These are phyloP conservation scores for Purshia tridentata DNA, from an alignment of 306 rosid species.

Conservation along the genomic window DNA sequence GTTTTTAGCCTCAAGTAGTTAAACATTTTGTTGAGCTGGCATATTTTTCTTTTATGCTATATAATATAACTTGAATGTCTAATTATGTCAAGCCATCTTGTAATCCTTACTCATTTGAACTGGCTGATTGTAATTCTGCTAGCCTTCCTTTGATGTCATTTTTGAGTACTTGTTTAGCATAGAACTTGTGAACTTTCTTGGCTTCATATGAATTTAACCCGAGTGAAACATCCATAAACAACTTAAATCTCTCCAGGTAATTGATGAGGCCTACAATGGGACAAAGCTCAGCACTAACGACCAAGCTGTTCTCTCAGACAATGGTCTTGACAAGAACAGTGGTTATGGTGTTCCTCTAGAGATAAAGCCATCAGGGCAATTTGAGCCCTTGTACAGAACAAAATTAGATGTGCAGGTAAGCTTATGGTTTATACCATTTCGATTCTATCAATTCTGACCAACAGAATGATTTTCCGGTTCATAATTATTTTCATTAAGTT, in stretches of 20 bases:
- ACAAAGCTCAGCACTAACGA: conserved; percentile 54
- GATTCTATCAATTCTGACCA: conserved; percentile 17
- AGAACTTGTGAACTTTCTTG: neutral
- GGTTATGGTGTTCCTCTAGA: conserved; percentile 74
- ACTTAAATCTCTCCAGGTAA: conserved; percentile 48
- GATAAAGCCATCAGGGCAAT: conserved; percentile 90
- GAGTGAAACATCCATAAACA: neutral
- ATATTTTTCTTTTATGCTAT: neutral
- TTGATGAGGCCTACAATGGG: conserved; percentile 84
- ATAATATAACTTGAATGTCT: neutral
- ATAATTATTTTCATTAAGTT: conserved; percentile 13
- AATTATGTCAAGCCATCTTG: neutral
- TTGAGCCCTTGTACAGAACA: conserved; percentile 86
- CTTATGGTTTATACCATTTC: conserved; percentile 8
- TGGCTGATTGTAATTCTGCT: neutral
- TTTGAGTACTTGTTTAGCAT: neutral
- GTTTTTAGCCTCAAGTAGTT: neutral
- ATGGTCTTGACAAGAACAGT: conserved; percentile 48
- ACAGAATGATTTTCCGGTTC: neutral
- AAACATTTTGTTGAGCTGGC: neutral
- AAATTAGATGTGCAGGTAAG: conserved; percentile 76
- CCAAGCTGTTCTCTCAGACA: conserved; percentile 85
- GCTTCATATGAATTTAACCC: neutral
- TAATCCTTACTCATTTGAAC: neutral
- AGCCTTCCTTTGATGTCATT: neutral